Evolutionary conservation across 768 basidiomycete genomes (phyloP).

Genomic region (Phaffia tasmanica): DNA sequence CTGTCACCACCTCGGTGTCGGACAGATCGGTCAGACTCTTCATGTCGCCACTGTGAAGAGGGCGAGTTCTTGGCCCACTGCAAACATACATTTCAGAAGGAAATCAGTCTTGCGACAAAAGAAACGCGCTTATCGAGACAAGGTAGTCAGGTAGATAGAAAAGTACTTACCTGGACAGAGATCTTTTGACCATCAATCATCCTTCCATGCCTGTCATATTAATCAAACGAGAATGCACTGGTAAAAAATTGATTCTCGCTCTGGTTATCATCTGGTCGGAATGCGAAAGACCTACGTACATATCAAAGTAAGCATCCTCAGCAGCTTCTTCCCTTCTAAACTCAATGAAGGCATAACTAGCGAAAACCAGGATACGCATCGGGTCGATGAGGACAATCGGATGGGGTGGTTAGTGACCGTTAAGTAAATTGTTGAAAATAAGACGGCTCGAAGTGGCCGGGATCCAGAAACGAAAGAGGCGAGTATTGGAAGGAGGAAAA

Average conservation of each 20-base stretch:
- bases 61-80: slow-evolving; percentile 18
- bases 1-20: too few relatives aligned
- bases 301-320: slow-evolving; percentile 22
- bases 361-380: neutral
- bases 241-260: too few relatives aligned
- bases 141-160: neutral
- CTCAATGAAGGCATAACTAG: slow-evolving; percentile 22
- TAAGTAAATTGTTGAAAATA: neutral
- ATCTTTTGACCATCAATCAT: slow-evolving; percentile 8
- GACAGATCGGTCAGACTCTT: neutral
- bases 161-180: slow-evolving; percentile 4
- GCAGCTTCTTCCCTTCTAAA: slow-evolving; percentile 13
- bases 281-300: neutral
- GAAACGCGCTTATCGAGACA: neutral
- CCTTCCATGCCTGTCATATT: slow-evolving; percentile 15
- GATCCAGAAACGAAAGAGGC: neutral
- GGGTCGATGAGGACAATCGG: slow-evolving; percentile 1
- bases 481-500: neutral
- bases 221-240: too few relatives aligned
- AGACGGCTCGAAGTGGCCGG: neutral
- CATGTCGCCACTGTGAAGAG: slow-evolving; percentile 8
- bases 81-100: neutral
- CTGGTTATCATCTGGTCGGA: neutral
- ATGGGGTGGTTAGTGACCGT: neutral
- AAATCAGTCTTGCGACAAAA: neutral